phyloP scores from a whole-genome alignment of 352 stramenopile genomes.

The Pythium brassicae region DNA sequence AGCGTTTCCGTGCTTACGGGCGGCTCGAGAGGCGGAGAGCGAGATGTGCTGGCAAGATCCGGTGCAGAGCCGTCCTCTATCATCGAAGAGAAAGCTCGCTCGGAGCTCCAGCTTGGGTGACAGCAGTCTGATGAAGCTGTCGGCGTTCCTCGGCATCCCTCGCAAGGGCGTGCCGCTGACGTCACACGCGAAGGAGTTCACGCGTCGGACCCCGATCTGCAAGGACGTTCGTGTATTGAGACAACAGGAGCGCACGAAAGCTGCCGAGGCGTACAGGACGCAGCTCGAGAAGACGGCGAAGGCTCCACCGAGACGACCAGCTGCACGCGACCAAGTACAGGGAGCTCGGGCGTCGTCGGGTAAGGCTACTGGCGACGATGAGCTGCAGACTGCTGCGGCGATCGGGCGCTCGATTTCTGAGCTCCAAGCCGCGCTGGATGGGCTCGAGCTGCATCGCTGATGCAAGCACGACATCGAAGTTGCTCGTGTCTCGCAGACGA shows the following conservation, averaged over 20 bases:
- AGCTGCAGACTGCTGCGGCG: constrained; percentile 15
- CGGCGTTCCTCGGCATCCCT: constrained; percentile 31
- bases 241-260: constrained; percentile 34
- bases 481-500: too few relatives aligned
- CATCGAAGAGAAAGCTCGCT: neutral
- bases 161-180: constrained; percentile 46
- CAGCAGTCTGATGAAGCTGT: neutral
- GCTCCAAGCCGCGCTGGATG: constrained; percentile 4
- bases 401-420: constrained; percentile 22
- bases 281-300: constrained; percentile 11
- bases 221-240: constrained; percentile 44
- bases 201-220: constrained; percentile 28
- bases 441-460: neutral
- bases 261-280: constrained; percentile 36
- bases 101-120: neutral
- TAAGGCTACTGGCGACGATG: neutral
- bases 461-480: too few relatives aligned
- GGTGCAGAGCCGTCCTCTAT: constrained; percentile 14
- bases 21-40: neutral
- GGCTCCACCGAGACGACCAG: neutral
- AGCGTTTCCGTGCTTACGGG: constrained; percentile 2
- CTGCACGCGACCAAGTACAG: too few relatives aligned
- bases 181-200: constrained; percentile 34
- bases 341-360: too few relatives aligned
- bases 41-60: constrained; percentile 38